Evolutionary conservation across 768 basidiomycete species (phyloP).

Genomic region (Nidularia pulvinata): DNA sequence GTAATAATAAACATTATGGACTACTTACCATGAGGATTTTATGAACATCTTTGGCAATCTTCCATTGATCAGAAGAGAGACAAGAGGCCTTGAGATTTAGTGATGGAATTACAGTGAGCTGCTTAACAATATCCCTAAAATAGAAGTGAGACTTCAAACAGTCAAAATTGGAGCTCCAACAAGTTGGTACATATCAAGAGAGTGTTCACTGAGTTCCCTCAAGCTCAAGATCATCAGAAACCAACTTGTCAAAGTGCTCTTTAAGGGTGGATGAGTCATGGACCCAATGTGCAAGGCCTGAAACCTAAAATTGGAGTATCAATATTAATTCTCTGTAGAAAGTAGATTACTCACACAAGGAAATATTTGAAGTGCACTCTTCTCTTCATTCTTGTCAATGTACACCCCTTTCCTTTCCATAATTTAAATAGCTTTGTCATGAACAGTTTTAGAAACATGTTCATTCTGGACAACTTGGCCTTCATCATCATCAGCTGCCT

Average conservation of each 20-base stretch:
- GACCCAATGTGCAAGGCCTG: slow-evolving; percentile 17
- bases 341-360: not conserved
- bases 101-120: slow-evolving; percentile 12
- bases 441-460: slow-evolving; percentile 4
- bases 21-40: slow-evolving; percentile 19
- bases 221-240: slow-evolving; percentile 6
- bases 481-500: too few species aligned
- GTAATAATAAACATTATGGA: too few species aligned
- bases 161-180: slow-evolving; percentile 24
- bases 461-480: not conserved
- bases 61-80: slow-evolving; percentile 18
- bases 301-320: slow-evolving; percentile 1
- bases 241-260: slow-evolving; percentile 18
- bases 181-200: slow-evolving; percentile 17
- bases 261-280: slow-evolving; percentile 17
- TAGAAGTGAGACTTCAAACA: slow-evolving; percentile 20
- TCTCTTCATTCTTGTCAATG: slow-evolving; percentile 4
- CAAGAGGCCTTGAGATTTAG: slow-evolving; percentile 13
- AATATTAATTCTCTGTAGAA: not conserved
- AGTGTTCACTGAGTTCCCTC: slow-evolving; percentile 11
- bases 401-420: slow-evolving; percentile 2
- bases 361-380: slow-evolving; percentile 8
- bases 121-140: slow-evolving; percentile 7
- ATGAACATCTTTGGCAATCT: slow-evolving; percentile 15
- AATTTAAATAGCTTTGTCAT: slow-evolving; percentile 6